Conservation (phyloP, 306 rosid genomes). For the Mimosa pudica region DNA sequence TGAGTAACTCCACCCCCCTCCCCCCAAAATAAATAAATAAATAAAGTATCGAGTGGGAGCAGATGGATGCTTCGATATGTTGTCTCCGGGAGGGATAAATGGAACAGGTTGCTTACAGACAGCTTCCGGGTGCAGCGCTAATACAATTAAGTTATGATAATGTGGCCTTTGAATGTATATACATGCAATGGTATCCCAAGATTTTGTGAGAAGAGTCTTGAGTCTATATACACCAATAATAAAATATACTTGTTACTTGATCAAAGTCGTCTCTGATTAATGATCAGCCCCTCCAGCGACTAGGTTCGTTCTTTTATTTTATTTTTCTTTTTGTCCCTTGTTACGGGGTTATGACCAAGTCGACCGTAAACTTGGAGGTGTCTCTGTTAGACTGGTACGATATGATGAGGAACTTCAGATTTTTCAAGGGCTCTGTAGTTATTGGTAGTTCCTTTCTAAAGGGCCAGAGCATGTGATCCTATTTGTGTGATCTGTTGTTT, state of each 20-base stretch:
- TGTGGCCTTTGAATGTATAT: slow-evolving; percentile 17
- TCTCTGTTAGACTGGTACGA: too few relatives aligned
- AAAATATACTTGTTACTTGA: neutral
- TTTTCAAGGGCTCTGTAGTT: neutral
- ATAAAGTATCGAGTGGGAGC: slow-evolving; percentile 10
- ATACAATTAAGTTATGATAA: neutral
- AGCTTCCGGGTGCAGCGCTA: neutral
- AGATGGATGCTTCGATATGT: slow-evolving; percentile 14
- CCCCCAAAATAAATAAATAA: too few relatives aligned
- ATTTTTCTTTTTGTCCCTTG: neutral
- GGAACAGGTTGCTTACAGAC: neutral
- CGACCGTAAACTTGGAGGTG: too few relatives aligned
- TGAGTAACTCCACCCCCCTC: too few relatives aligned
- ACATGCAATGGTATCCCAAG: neutral
- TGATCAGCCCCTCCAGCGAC: too few relatives aligned
- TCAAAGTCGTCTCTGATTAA: neutral
- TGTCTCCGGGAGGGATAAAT: slow-evolving; percentile 18
- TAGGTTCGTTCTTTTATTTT: too few relatives aligned
- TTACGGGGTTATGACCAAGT: too few relatives aligned
- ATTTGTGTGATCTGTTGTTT: neutral
- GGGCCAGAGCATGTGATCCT: neutral
- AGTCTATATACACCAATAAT: neutral
- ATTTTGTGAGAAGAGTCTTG: neutral
- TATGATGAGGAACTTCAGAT: neutral
- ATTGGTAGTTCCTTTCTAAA: neutral